Evolutionary conservation across 2,329 filamentous ascomycete species (phyloP).

Genomic region (Monilinia polystroma): DNA sequence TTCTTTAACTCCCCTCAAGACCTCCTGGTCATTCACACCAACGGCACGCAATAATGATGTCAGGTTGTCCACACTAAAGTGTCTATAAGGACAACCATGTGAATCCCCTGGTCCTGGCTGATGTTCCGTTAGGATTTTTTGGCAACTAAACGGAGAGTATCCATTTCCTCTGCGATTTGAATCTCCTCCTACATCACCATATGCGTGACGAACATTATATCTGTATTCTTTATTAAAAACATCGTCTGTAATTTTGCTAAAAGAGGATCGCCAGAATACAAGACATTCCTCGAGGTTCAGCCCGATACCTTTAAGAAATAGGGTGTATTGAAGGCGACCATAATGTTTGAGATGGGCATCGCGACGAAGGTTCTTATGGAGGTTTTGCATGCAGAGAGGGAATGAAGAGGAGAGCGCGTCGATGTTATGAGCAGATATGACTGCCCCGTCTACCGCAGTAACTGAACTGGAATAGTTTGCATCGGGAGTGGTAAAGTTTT

Average conservation of each 20-base stretch:
- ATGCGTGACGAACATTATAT: conserved; percentile 93
- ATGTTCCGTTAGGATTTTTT: conserved; percentile 90
- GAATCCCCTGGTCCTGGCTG: conserved; percentile 82
- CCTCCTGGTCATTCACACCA: conserved; percentile 74
- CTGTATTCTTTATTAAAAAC: conserved; percentile 96
- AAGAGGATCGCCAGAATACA: conserved; percentile 84
- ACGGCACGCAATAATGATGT: conserved; percentile 71
- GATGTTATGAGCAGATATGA: conserved; percentile 75
- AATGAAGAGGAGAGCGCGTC: conserved; percentile 79
- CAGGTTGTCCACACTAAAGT: conserved; percentile 87
- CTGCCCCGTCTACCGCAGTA: conserved; percentile 64
- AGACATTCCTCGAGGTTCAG: conserved; percentile 89
- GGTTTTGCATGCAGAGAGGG: conserved; percentile 89
- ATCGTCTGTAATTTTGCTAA: conserved; percentile 87
- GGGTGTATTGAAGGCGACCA: conserved; percentile 87
- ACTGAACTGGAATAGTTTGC: conserved; percentile 70
- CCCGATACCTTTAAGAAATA: conserved; percentile 96
- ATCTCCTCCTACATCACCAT: conserved; percentile 94
- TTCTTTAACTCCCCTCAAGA: conserved; percentile 78
- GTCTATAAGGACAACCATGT: conserved; percentile 95
- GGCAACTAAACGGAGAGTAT: conserved; percentile 89
- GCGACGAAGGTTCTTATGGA: conserved; percentile 81
- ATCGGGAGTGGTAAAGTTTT: conserved; percentile 92
- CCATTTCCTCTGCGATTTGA: conserved; percentile 81
- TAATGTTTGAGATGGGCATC: conserved; percentile 92